Base-by-base conservation (phyloP, 805 yeast genomes). In the Ogataea trehalophila region DNA sequence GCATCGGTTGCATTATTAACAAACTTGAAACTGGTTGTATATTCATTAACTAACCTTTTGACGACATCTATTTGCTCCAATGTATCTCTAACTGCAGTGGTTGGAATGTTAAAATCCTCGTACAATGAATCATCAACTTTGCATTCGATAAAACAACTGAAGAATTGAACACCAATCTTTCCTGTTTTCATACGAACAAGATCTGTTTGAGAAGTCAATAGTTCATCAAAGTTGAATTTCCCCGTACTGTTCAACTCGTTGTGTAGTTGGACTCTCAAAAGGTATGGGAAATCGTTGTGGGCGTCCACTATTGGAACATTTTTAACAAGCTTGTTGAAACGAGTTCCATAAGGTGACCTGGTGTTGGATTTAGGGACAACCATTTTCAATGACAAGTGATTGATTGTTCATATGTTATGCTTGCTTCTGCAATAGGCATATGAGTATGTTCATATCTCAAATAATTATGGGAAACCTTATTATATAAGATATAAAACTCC, bases 221-320 rank as follows among this genome's bases (percentile, higher is more conserved):
- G 49, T 11, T 62, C 53, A 49, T 70, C 68, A 52, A 74, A 72
- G 43, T 69, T 65, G 46, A 74, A 71, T 36, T 55, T 61, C 17
- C 58, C 39, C 8, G 54, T 56, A 44, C 68, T 69, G 42, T 26
- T 11, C 31, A 72, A 52, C 58, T 73, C 71, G 50, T 73, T 70
- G 51, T 72, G 74, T 13, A 73, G 59, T 48, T 75, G 77, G 34
- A 60, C 61, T 46, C 80, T 60, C 40, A 75, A 47, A 9, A 70
- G 57, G 49, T 72, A 75, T 5, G 80, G 79, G 52, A 76, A 70
- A 55, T 76, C 81, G 49, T 76, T 76, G 51, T 76, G 81, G 0
- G 79, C 72, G 54, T 76, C 81, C 11, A 74, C 71, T 15, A 76
- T 61, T 3, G 80, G 79, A 5, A 51, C 52, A n/a, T 39, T 52